Conservation (phyloP, 2,329 filamentous ascomycete species). For the Trichoderma pleuroti region DNA sequence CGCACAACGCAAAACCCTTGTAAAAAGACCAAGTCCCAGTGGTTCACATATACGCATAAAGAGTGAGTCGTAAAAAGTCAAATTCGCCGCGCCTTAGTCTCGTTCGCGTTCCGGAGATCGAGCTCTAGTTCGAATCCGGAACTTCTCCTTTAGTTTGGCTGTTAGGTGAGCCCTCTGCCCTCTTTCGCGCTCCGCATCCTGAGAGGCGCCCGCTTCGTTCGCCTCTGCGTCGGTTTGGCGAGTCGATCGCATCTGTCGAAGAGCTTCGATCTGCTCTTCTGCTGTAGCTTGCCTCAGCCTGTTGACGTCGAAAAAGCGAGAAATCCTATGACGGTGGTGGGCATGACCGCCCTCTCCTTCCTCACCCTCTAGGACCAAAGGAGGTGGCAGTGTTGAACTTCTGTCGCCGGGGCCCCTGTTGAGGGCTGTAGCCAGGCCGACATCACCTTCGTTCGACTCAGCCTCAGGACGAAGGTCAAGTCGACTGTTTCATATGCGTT, state of each 20-base stretch:
- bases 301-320: conserved; percentile 55
- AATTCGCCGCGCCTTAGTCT: background rate
- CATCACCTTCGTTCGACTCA: conserved; percentile 35
- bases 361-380: conserved; percentile 39
- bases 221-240: conserved; percentile 22
- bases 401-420: conserved; percentile 21
- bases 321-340: conserved; percentile 43
- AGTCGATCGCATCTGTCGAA: conserved; percentile 44
- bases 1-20: background rate
- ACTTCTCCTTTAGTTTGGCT: conserved; percentile 50
- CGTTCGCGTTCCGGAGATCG: conserved; percentile 30
- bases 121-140: conserved; percentile 49
- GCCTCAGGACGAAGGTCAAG: conserved; percentile 51
- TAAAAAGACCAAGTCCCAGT: background rate
- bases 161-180: conserved; percentile 44
- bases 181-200: conserved; percentile 30
- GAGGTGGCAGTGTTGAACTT: conserved; percentile 36
- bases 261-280: conserved; percentile 59
- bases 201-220: conserved; percentile 25
- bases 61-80: background rate
- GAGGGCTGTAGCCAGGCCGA: conserved; percentile 39
- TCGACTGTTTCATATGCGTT: conserved; percentile 40
- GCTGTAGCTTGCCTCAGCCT: conserved; percentile 55
- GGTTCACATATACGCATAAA: background rate
- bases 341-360: conserved; percentile 31